Percentiles rank a stretch among this genome's conserved stretches.
Conservation (phyloP, 352 stramenopile genomes). For the Globisporangium orthogonon region DNA sequence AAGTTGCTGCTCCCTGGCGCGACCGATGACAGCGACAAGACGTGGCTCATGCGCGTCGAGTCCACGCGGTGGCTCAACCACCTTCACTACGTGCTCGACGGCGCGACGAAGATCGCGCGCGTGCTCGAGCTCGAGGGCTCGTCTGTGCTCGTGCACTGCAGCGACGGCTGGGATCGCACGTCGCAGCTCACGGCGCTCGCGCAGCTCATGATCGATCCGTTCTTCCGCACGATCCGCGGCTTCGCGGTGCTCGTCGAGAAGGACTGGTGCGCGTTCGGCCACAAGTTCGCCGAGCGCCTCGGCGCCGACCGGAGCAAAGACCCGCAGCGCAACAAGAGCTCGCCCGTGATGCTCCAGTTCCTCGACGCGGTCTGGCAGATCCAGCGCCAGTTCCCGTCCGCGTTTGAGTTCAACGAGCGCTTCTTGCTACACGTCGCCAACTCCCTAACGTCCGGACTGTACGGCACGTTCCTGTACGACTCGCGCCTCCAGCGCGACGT, state of each 20-base stretch:
- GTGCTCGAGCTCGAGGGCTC: constrained; percentile 80
- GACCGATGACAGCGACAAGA: constrained; percentile 57
- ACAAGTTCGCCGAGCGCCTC: constrained; percentile 75
- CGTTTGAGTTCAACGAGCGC: constrained; percentile 85
- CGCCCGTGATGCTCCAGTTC: constrained; percentile 85
- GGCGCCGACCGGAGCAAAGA: constrained; percentile 72
- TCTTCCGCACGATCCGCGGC: constrained; percentile 79
- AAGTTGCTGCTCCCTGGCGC: constrained; percentile 66
- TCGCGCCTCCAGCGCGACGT: constrained; percentile 57
- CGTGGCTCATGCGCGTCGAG: constrained; percentile 65
- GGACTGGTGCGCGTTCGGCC: constrained; percentile 82
- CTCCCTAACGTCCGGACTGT: constrained; percentile 69
- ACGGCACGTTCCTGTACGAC: constrained; percentile 83
- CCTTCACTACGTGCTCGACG: constrained; percentile 74
- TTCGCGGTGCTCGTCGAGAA: constrained; percentile 83
- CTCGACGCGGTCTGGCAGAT: constrained; percentile 84
- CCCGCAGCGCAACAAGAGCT: constrained; percentile 66
- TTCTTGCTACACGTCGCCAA: constrained; percentile 82
- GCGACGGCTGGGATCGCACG: constrained; percentile 86
- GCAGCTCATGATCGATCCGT: constrained; percentile 87
- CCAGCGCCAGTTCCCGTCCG: constrained; percentile 63
- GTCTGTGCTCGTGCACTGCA: constrained; percentile 83
- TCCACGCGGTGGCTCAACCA: constrained; percentile 84
- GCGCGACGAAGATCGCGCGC: constrained; percentile 78
- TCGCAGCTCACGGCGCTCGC: constrained; percentile 68